Base-by-base conservation (phyloP, 176 grass and related monocot genomes). In the Leersia perrieri region DNA sequence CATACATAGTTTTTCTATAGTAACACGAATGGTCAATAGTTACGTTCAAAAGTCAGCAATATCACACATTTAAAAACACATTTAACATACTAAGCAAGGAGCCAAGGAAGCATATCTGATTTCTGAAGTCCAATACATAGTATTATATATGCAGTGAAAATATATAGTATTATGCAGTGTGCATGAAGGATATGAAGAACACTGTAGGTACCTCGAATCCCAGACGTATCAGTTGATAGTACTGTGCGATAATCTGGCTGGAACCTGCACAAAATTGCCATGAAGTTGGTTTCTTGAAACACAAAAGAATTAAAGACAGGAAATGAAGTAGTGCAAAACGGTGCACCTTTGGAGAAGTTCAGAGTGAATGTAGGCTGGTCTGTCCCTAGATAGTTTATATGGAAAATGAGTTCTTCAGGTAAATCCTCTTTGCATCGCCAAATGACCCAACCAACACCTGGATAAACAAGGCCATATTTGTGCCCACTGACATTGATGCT, bases 401-500 rank as follows among this genome's bases (percentile, higher is more conserved):
- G 91, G 78, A 93, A 93, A 38, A 93, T 87, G 23, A 93, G 91
- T 53, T 93, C 91, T 72, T 93, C 91, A 35, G 91, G 88, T 62
- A 93, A 83, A 83, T 93, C 88, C 18, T 40, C 87, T 69, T 93
- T 93, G 85, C 77, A 83, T 62, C 91, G 73, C 91, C 91, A 93
- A 22, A 93, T 65, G 33, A 93, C 91, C 91, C 91, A 93, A 58
- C 91, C 91, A 60, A 93, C 62, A 23, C 91, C 91, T 7, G 91
- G 72, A 35, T 93, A 93, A 9, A 93, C 91, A 69, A 93, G 84
- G 36, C 91, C 91, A 78, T 90, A 93, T 62, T 93, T 93, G 65
- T 90, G 91, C 8, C 91, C 91, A 79, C 91, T 93, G 34, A 90
- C 91, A 42, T 93, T 93, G 18, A 93, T 93, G 73, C 91, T 93